Evolutionary conservation across 306 rosid genomes (phyloP).

Genomic region (Vicia villosa): DNA sequence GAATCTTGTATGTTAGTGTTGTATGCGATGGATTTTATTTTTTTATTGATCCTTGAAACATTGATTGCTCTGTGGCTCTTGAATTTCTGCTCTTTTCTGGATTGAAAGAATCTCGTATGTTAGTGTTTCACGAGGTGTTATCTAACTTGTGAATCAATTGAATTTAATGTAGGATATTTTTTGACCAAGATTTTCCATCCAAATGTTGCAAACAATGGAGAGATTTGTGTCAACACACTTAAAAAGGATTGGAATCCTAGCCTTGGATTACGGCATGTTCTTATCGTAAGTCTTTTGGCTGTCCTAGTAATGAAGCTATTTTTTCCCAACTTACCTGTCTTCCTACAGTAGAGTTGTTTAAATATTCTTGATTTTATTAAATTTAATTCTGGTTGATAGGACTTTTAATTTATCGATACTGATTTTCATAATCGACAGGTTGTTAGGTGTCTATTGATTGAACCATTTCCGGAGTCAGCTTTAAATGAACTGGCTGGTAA

Average conservation of each 20-base stretch:
- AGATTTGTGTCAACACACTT: constrained; percentile 96
- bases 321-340: too few relatives aligned
- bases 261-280: constrained; percentile 90
- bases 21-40: constrained; percentile 2
- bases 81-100: constrained; percentile 22
- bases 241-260: constrained; percentile 99
- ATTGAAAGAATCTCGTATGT: not conserved
- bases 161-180: constrained; percentile 69
- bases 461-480: constrained; percentile 98
- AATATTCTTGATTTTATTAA: constrained; percentile 11
- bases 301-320: not conserved
- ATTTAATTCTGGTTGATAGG: constrained; percentile 16
- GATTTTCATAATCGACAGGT: constrained; percentile 56
- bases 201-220: constrained; percentile 83
- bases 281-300: constrained; percentile 58
- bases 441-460: constrained; percentile 97
- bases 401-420: constrained; percentile 16
- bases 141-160: constrained; percentile 24
- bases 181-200: constrained; percentile 94
- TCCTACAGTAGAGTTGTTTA: not conserved
- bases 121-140: constrained; percentile 3
- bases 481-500: constrained; percentile 97
- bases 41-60: not conserved
- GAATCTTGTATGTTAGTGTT: not conserved
- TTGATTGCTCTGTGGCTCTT: not conserved